A percentile compares a stretch with the other conserved stretches of the same genome.
These are phyloP conservation scores for Diaporthe capsici DNA, from an alignment of 2,329 filamentous ascomycete species.

Conservation along the genomic window DNA sequence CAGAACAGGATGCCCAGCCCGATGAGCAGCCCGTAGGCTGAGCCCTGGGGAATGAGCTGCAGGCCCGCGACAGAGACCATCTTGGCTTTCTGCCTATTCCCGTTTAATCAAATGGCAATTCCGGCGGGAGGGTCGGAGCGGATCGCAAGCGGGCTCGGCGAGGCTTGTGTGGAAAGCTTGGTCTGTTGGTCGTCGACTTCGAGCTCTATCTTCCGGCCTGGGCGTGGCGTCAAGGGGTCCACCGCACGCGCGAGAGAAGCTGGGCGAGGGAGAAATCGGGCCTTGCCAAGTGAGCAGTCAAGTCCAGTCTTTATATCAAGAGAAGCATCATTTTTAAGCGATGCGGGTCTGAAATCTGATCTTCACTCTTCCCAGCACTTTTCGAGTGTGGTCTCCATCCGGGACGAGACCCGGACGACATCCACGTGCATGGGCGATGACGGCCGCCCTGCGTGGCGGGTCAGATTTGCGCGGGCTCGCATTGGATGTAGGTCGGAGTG, in stretches of 20 bases:
- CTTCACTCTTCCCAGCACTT: neutral
- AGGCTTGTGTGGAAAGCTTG: slow-evolving; percentile 4
- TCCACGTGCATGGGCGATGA: slow-evolving; percentile 1
- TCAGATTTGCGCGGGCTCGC: neutral
- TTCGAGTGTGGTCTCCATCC: neutral
- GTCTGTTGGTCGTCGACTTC: neutral
- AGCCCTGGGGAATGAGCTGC: slow-evolving; percentile 48
- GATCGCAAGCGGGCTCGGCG: neutral
- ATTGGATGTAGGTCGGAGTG: neutral
- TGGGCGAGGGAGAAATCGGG: neutral
- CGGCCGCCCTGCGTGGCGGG: neutral
- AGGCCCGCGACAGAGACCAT: slow-evolving; percentile 28
- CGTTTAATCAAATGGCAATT: neutral
- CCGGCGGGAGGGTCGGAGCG: neutral
- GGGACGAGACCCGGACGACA: neutral
- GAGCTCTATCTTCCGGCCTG: neutral
- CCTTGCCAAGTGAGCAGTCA: slow-evolving; percentile 4
- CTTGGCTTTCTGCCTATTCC: neutral
- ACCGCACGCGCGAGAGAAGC: neutral
- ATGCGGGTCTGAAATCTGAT: neutral
- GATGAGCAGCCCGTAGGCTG: slow-evolving; percentile 62
- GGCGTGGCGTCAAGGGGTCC: neutral
- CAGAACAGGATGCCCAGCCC: slow-evolving; percentile 63
- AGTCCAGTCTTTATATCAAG: neutral
- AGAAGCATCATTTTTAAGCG: neutral